Conservation (phyloP, 345 rosid species). For the Passiflora organensis region DNA sequence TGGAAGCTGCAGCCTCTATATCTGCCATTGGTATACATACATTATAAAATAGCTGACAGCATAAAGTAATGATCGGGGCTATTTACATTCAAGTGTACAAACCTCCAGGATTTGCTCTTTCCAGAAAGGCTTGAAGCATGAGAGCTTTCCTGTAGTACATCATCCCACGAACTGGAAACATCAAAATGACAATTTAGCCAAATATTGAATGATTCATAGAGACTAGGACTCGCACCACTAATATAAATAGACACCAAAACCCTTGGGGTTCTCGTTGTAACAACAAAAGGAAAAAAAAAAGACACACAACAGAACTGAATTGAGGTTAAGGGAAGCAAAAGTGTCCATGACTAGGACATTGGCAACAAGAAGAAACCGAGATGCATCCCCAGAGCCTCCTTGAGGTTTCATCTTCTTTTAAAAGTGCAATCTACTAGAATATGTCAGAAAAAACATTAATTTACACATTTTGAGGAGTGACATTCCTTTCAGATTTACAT, state of each 20-base stretch:
- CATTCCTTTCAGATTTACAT: no score
- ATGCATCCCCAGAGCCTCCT: no score
- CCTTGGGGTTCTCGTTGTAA: no score
- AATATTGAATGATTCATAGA: not conserved
- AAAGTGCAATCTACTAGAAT: no score
- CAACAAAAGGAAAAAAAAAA: no score
- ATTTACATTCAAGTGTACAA: slow-evolving; percentile 15
- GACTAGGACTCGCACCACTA: not conserved
- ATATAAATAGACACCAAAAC: not conserved
- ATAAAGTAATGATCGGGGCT: slow-evolving; percentile 13
- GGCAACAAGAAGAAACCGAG: no score
- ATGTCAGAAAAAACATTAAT: no score
- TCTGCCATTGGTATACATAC: slow-evolving; percentile 39
- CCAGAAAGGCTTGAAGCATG: slow-evolving; percentile 88
- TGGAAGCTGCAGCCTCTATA: slow-evolving; percentile 51
- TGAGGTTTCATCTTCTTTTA: no score
- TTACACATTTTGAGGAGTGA: no score
- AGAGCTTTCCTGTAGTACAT: slow-evolving; percentile 98
- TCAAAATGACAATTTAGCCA: slow-evolving; percentile 6
- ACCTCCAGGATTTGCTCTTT: slow-evolving; percentile 69
- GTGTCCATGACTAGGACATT: no score
- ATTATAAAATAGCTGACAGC: slow-evolving; percentile 13
- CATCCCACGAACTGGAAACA: slow-evolving; percentile 91
- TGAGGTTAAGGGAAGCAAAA: no score
- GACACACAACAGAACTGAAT: no score